Conservation (phyloP, 2,329 filamentous ascomycete species). For the Diaporthe humulicola region DNA sequence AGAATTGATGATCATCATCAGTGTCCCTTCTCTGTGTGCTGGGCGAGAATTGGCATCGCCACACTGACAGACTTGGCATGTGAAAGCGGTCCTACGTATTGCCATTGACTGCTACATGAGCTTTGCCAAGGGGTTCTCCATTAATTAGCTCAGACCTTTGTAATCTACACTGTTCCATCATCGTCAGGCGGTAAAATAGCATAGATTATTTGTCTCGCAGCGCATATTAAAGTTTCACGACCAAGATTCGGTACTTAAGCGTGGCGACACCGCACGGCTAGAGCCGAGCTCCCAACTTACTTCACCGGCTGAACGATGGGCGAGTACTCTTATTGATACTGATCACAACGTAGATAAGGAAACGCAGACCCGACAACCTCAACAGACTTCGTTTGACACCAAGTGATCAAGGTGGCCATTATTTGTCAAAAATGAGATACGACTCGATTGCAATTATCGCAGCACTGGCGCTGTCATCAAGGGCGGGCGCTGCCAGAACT, state of each 20-base stretch:
- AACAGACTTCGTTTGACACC: background rate
- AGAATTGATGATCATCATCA: constrained; percentile 15
- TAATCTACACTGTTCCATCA: background rate
- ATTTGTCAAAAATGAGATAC: background rate
- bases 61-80: background rate
- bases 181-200: background rate
- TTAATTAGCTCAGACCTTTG: background rate
- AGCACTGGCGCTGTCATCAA: background rate
- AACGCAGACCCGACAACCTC: background rate
- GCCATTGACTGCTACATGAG: background rate
- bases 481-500: background rate
- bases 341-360: background rate
- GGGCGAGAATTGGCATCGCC: background rate
- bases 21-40: background rate
- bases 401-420: background rate
- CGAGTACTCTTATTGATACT: background rate
- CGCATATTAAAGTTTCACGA: background rate
- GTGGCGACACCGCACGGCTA: background rate
- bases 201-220: background rate
- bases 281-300: background rate
- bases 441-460: background rate
- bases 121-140: background rate
- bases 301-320: background rate
- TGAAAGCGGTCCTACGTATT: background rate
- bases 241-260: background rate